Percentiles rank a stretch among this genome's conserved stretches.
Conservation (phyloP, 257 asterid species). For the Ligustrum vulgare region DNA sequence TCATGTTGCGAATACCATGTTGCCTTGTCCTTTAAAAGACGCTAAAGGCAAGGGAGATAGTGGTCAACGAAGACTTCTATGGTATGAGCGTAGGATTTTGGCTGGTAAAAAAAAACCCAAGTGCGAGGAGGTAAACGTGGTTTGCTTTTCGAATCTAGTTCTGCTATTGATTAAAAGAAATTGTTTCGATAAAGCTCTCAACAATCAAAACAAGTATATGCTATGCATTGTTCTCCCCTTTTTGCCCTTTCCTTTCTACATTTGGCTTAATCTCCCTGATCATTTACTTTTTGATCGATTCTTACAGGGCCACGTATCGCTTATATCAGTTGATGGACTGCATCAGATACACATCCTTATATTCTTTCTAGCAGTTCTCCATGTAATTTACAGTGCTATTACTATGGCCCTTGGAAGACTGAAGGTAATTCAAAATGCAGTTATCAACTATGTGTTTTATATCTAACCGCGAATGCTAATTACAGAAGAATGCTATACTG, state of each 20-base stretch:
- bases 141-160: background rate
- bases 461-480: background rate
- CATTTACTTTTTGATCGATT: slow-evolving; percentile 9
- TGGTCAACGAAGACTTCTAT: slow-evolving; percentile 51
- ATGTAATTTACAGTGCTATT: slow-evolving; percentile 69
- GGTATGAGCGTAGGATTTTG: slow-evolving; percentile 59
- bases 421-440: slow-evolving; percentile 47
- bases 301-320: slow-evolving; percentile 58
- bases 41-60: slow-evolving; percentile 2
- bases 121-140: slow-evolving; percentile 51
- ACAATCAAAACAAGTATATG: no score
- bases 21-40: slow-evolving; percentile 55
- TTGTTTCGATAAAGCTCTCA: background rate
- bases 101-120: slow-evolving; percentile 32
- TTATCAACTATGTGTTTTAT: slow-evolving; percentile 1
- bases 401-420: slow-evolving; percentile 92
- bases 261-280: slow-evolving; percentile 8
- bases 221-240: background rate
- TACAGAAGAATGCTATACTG: background rate
- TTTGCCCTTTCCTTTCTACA: background rate
- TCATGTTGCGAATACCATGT: slow-evolving; percentile 62
- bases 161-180: background rate
- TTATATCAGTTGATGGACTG: slow-evolving; percentile 69
- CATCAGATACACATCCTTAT: slow-evolving; percentile 94
- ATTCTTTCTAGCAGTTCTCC: slow-evolving; percentile 88